These are phyloP conservation scores for Trichomonas vaginalis DNA, from an alignment of 208 protist genomes.

Conservation along the genomic window DNA sequence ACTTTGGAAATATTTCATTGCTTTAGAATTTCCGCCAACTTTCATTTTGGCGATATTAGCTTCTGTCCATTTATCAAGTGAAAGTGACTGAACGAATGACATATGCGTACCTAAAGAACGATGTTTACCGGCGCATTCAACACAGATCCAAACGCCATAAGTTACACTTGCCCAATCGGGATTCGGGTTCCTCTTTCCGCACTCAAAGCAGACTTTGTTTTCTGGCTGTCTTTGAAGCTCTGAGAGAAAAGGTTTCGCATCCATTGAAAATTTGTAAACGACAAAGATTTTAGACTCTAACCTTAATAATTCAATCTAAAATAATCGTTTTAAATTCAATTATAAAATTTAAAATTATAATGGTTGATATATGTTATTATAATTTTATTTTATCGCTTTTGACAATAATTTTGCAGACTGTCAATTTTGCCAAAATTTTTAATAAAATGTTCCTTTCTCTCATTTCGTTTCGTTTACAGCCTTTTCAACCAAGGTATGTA, in stretches of 20 bases:
- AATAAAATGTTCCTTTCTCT: too few species aligned
- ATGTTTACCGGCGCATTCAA: slow-evolving; percentile 37
- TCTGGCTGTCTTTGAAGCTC: not conserved
- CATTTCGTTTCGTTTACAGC: too few species aligned
- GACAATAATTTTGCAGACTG: too few species aligned
- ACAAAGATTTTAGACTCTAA: too few species aligned
- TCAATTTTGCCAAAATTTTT: too few species aligned
- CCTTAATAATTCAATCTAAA: too few species aligned
- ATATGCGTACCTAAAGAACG: slow-evolving; percentile 32
- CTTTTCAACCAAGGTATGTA: too few species aligned
- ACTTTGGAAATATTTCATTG: not conserved
- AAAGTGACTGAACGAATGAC: slow-evolving; percentile 31
- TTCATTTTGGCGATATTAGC: slow-evolving; percentile 26
- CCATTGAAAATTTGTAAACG: too few species aligned
- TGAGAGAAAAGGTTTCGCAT: not conserved
- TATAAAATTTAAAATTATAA: too few species aligned
- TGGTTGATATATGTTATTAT: too few species aligned
- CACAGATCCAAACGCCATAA: slow-evolving; percentile 38
- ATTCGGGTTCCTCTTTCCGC: slow-evolving; percentile 19
- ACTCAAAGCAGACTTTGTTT: slow-evolving; percentile 29
- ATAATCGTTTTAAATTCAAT: too few species aligned
- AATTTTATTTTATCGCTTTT: too few species aligned
- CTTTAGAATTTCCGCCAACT: not conserved
- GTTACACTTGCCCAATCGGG: slow-evolving; percentile 41
- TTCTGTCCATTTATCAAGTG: slow-evolving; percentile 31